Percentiles rank a stretch among this genome's conserved stretches.
These are phyloP conservation scores for Adenanthera pavonina DNA, from an alignment of 306 rosid genomes.

Conservation along the genomic window DNA sequence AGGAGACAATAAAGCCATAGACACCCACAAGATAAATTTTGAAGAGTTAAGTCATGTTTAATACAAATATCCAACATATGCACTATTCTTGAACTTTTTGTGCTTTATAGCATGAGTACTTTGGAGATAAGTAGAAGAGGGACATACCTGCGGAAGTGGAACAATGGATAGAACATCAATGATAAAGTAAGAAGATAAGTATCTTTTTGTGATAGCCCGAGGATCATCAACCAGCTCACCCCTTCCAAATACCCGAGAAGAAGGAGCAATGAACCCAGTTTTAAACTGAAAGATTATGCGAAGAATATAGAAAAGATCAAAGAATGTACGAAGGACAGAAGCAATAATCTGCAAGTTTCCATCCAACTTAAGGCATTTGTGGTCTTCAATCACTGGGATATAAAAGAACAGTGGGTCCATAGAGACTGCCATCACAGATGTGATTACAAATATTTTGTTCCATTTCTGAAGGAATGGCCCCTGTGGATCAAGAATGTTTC, in stretches of 20 bases:
- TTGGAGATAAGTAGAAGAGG: neutral
- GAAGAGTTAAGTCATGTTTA: neutral
- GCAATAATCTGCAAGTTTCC: constrained; percentile 49
- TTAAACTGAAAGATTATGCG: constrained; percentile 77
- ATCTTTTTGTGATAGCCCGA: constrained; percentile 67
- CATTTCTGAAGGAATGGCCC: constrained; percentile 76
- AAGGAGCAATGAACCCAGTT: constrained; percentile 85
- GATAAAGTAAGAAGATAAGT: constrained; percentile 66
- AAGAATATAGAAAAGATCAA: constrained; percentile 75
- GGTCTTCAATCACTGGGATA: constrained; percentile 52
- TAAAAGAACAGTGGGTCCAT: constrained; percentile 88
- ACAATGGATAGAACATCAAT: constrained; percentile 80
- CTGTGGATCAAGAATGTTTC: constrained; percentile 75
- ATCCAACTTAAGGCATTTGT: constrained; percentile 53
- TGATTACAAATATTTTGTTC: constrained; percentile 82
- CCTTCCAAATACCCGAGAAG: constrained; percentile 89
- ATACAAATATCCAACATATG: neutral
- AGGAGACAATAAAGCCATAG: neutral
- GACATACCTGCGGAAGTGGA: constrained; percentile 89
- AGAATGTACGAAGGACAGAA: constrained; percentile 78
- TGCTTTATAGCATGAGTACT: neutral
- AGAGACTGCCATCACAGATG: constrained; percentile 77
- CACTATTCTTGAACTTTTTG: neutral
- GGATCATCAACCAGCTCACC: constrained; percentile 69
- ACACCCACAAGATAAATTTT: neutral